Conservation (phyloP, 192 early-diverging fungal species). For the Entomortierella chlamydospora region DNA sequence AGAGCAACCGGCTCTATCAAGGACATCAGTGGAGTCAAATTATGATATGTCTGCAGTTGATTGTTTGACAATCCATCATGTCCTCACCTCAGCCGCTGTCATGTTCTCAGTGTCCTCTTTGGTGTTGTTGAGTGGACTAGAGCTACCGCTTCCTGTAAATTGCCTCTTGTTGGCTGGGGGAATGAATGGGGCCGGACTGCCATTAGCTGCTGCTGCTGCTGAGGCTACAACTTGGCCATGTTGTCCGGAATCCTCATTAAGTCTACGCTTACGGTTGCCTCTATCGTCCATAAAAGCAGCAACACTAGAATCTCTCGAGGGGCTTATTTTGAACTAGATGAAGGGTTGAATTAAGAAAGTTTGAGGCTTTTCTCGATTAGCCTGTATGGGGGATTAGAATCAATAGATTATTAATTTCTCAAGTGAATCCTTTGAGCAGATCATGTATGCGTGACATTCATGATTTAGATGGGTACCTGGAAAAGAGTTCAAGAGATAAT, state of each 20-base stretch:
- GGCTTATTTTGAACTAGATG: slow-evolving; percentile 9
- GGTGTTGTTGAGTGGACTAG: slow-evolving; percentile 14
- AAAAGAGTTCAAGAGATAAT: too few relatives aligned
- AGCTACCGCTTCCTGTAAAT: slow-evolving; percentile 22
- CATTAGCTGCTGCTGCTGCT: slow-evolving; percentile 9
- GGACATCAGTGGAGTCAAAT: too few relatives aligned
- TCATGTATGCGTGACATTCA: too few relatives aligned
- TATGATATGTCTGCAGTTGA: too few relatives aligned
- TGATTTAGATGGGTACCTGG: too few relatives aligned
- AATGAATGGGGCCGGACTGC: slow-evolving; percentile 7
- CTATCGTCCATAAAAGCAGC: slow-evolving; percentile 49
- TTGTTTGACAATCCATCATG: not conserved
- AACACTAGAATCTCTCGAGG: not conserved
- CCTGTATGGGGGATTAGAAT: not conserved
- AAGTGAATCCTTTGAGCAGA: too few relatives aligned
- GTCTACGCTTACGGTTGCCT: slow-evolving; percentile 35
- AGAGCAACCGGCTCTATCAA: too few relatives aligned
- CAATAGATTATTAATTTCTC: too few relatives aligned
- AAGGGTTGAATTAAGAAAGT: not conserved
- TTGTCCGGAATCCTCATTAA: slow-evolving; percentile 16
- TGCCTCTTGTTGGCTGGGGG: slow-evolving; percentile 36
- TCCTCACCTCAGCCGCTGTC: slow-evolving; percentile 37
- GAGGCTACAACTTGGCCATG: slow-evolving; percentile 3
- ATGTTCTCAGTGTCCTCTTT: slow-evolving; percentile 32
- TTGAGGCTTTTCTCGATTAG: not conserved